Percentiles rank a stretch among this genome's conserved stretches.
These are phyloP conservation scores for Aspergillus neotritici DNA, from an alignment of 2,329 filamentous ascomycete genomes.

Conservation along the genomic window DNA sequence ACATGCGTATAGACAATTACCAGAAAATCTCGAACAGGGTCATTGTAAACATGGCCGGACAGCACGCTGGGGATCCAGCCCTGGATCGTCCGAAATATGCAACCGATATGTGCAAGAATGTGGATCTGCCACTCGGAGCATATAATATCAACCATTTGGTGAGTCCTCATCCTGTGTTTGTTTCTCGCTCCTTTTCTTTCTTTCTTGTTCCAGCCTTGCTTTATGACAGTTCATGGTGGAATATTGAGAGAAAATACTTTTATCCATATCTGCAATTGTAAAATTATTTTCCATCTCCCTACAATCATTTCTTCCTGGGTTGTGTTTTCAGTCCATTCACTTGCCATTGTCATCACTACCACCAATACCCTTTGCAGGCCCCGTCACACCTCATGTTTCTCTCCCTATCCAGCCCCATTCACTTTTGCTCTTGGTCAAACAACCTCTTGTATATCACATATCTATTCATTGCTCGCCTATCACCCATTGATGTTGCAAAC, in stretches of 20 bases:
- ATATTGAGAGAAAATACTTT: neutral
- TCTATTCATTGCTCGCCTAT: constrained; percentile 11
- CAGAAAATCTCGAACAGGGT: neutral
- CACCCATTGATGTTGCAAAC: constrained; percentile 12
- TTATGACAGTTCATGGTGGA: too few relatives aligned
- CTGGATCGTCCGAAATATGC: constrained; percentile 14
- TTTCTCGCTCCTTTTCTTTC: too few relatives aligned
- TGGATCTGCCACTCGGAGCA: constrained; percentile 21
- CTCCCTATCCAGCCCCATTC: constrained; percentile 7
- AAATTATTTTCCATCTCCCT: too few relatives aligned
- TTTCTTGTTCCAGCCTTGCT: too few relatives aligned
- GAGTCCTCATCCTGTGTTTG: constrained; percentile 11
- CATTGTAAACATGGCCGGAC: constrained; percentile 4
- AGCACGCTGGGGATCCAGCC: constrained; percentile 15
- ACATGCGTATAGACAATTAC: neutral
- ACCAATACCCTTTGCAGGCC: neutral
- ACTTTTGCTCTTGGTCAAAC: constrained; percentile 10
- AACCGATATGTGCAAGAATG: constrained; percentile 21
- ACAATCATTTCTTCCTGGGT: too few relatives aligned
- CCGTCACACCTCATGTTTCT: neutral
- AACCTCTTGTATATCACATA: constrained; percentile 4
- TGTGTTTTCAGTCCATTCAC: neutral
- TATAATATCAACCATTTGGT: constrained; percentile 21
- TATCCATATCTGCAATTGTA: neutral
- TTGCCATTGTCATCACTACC: neutral